Evolutionary conservation across 306 rosid genomes (phyloP).

Genomic region (Leucaena leucocephala): DNA sequence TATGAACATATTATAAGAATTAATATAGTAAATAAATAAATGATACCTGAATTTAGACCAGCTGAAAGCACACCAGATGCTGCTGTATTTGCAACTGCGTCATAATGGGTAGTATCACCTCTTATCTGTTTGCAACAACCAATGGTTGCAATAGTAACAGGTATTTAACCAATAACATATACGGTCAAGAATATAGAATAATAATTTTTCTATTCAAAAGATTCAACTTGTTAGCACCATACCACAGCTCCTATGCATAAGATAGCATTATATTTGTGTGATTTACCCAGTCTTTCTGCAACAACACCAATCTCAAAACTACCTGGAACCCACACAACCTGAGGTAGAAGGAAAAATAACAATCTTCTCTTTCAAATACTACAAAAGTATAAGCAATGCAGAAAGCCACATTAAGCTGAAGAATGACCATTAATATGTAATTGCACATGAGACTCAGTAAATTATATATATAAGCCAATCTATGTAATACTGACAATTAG

Average conservation of each 20-base stretch:
- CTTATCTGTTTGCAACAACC: constrained; percentile 56
- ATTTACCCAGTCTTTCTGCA: constrained; percentile 75
- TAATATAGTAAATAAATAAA: constrained; percentile 11
- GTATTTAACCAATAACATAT: constrained; percentile 23
- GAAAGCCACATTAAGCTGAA: neutral
- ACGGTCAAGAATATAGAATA: constrained; percentile 14
- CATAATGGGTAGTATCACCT: constrained; percentile 96
- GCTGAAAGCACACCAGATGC: constrained; percentile 98
- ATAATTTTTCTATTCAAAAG: neutral
- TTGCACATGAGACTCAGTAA: neutral
- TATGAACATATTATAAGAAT: neutral
- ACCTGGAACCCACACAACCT: constrained; percentile 99
- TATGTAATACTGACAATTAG: neutral
- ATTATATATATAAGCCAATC: neutral
- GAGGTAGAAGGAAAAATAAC: constrained; percentile 36
- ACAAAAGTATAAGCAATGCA: constrained; percentile 18
- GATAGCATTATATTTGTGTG: constrained; percentile 76
- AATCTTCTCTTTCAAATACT: constrained; percentile 20
- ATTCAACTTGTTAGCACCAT: constrained; percentile 29
- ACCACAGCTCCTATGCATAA: constrained; percentile 98
- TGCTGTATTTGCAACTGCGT: constrained; percentile 86
- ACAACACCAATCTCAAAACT: constrained; percentile 86
- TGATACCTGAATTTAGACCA: constrained; percentile 71
- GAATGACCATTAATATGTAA: neutral
- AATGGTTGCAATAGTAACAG: constrained; percentile 31